Percentiles rank a stretch among this genome's conserved stretches.
phyloP scores from a whole-genome alignment of 495 filamentous ascomycete species.

The Baudoinia panamericana region DNA sequence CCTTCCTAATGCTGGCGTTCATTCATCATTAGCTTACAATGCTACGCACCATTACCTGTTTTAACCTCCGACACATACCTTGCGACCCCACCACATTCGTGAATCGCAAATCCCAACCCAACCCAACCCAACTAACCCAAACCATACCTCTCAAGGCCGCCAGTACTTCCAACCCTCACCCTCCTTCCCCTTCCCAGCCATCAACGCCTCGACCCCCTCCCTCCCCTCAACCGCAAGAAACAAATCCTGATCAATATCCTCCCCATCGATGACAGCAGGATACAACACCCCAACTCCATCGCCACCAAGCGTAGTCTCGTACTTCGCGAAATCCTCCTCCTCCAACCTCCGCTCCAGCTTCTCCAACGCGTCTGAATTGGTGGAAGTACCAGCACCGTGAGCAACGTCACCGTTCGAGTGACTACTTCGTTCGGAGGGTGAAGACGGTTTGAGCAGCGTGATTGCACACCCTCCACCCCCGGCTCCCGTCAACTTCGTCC shows the following conservation, averaged over 20 bases:
- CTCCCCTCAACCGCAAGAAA: conserved; percentile 72
- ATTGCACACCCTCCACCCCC: conserved; percentile 94
- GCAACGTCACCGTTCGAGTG: conserved; percentile 15
- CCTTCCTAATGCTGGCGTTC: no score
- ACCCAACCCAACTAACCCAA: background rate
- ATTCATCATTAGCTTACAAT: no score
- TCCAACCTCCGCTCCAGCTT: conserved; percentile 54
- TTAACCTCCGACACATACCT: no score
- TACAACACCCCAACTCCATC: conserved; percentile 87
- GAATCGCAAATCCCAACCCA: background rate
- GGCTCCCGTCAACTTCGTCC: conserved; percentile 93
- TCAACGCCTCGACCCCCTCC: conserved; percentile 58
- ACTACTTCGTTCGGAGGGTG: conserved; percentile 21
- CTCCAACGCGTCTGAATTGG: conserved; percentile 26
- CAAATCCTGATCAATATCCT: conserved; percentile 85
- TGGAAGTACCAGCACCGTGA: conserved; percentile 1
- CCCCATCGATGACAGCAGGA: conserved; percentile 73
- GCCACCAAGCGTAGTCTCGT: conserved; percentile 76
- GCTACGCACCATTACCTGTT: no score
- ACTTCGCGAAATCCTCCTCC: conserved; percentile 65
- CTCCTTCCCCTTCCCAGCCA: conserved; percentile 44
- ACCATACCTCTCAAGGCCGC: conserved; percentile 30
- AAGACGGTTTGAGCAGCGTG: conserved; percentile 58
- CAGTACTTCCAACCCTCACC: conserved; percentile 91
- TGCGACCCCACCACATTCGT: no score